Conservation (phyloP, 2,329 filamentous ascomycete species). For the Endoconidiophora laricicola region DNA sequence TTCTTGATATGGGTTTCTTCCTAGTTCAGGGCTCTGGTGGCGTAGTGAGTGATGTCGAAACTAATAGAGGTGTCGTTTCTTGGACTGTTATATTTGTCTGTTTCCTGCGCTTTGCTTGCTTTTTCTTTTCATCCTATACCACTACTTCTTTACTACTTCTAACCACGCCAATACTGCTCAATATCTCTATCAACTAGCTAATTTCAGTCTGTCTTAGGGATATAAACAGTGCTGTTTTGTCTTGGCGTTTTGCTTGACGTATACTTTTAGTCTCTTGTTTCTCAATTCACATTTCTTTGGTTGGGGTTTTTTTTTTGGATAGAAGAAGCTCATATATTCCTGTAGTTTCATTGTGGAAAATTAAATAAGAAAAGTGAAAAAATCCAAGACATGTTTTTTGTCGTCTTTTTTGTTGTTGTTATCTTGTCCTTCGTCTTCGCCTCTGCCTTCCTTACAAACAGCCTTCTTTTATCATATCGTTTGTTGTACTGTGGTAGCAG, state of each 20-base stretch:
- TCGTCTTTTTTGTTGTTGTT: too few relatives aligned
- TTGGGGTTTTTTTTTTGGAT: background rate
- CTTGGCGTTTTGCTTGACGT: too few relatives aligned
- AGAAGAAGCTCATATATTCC: slow-evolving; percentile 11
- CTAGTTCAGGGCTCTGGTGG: background rate
- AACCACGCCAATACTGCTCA: background rate
- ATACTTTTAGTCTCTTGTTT: too few relatives aligned
- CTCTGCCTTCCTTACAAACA: too few relatives aligned
- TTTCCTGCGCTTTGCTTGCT: background rate
- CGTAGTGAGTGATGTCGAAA: background rate
- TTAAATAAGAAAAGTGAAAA: slow-evolving; percentile 9
- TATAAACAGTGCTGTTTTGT: too few relatives aligned
- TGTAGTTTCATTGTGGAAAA: too few relatives aligned
- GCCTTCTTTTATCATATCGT: too few relatives aligned
- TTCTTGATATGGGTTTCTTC: background rate
- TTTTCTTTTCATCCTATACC: background rate
- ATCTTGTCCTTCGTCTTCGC: too few relatives aligned
- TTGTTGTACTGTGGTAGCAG: too few relatives aligned
- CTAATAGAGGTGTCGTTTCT: background rate
- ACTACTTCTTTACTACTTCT: too few relatives aligned
- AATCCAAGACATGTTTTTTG: too few relatives aligned
- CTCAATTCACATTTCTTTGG: background rate
- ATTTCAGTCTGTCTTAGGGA: too few relatives aligned
- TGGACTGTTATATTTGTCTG: background rate
- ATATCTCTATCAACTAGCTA: background rate